Base-by-base conservation (phyloP, 228 moss, liverwort and hornwort genomes). In the Sphagnum magellanicum region DNA sequence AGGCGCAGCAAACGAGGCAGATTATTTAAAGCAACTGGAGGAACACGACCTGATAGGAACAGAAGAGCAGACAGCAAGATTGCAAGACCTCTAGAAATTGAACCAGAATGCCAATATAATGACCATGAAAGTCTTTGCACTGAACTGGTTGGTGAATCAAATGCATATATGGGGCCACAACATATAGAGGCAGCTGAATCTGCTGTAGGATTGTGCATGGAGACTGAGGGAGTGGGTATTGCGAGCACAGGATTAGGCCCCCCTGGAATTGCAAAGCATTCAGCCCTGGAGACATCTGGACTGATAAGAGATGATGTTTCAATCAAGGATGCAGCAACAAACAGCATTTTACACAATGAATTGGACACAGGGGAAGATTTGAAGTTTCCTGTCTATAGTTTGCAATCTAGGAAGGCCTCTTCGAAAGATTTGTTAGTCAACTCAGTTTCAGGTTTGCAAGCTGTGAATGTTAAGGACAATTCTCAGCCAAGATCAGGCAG, bases 1-100 rank as follows among this genome's bases (percentile, higher is more conserved):
- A 85, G 79, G 17, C 66, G 80, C 63, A 86, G 86, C 75, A 82
- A 86, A 80, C 82, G 82, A 75, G 86, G 86, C 63, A 82, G 82
- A 64, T 71, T 73, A 55, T 73, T 78, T 62, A 82, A 78, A 73
- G 77, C 63, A 66, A 66, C 77, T 63, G 68, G 71, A 52, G 69
- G 68, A 65, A 49, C 74, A 46, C 64, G 74, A 70, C 75, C 82
- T 62, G 67, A 57, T 5, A 86, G 82, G 76, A 79, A 82, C 65
- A 79, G 73, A 59, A 77, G 82, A 67, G 75, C 73, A 71, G 82
- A 79, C 77, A 67, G 63, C 75, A 78, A 71, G 73, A 59, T 59
- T 12, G 70, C 69, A 64, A 67, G 68, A 66, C 51, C 75, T 64
- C 71, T 46, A 49, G 49, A 14, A 48, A 49, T 64, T 5, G 64